phyloP scores from a whole-genome alignment of 2,329 filamentous ascomycete genomes.

The Fusarium miscanthi region DNA sequence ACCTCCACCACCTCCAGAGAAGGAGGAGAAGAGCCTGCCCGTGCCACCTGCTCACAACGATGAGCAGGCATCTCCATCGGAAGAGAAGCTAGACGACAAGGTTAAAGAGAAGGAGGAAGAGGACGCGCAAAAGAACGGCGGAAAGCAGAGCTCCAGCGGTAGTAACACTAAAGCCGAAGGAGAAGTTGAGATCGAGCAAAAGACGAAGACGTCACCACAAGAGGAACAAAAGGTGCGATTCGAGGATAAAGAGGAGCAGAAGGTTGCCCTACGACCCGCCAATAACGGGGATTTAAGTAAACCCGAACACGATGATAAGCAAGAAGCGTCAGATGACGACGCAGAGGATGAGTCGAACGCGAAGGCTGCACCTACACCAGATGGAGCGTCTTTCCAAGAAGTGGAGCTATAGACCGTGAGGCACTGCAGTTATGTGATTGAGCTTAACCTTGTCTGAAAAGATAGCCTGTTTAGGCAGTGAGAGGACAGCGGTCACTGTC shows the following conservation, averaged over 20 bases:
- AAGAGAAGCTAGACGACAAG: conserved; percentile 47
- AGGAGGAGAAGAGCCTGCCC: conserved; percentile 48
- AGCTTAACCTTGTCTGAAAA: conserved; percentile 5
- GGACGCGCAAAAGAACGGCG: conserved; percentile 34
- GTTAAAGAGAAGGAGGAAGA: conserved; percentile 39
- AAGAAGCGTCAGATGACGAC: conserved; percentile 50
- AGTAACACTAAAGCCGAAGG: conserved; percentile 40
- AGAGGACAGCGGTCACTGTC: conserved; percentile 1
- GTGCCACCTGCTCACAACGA: conserved; percentile 40
- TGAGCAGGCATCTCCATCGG: conserved; percentile 38
- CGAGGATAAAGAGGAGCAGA: conserved; percentile 66
- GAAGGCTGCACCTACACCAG: conserved; percentile 61
- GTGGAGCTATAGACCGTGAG: conserved; percentile 62
- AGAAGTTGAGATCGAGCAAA: conserved; percentile 50
- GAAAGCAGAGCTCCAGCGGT: conserved; percentile 31
- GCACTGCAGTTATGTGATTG: neutral
- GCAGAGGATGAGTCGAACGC: conserved; percentile 50
- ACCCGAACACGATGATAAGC: conserved; percentile 45
- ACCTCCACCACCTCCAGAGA: conserved; percentile 47
- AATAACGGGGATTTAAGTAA: conserved; percentile 48
- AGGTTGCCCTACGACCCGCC: conserved; percentile 61
- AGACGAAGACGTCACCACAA: conserved; percentile 47
- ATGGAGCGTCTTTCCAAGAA: conserved; percentile 72
- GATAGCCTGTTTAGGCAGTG: conserved; percentile 11
- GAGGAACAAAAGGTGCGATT: conserved; percentile 68